Evolutionary conservation across 1,284 basidiomycete genomes (phyloP).

Genomic region (Rhodotorula glutinis): DNA sequence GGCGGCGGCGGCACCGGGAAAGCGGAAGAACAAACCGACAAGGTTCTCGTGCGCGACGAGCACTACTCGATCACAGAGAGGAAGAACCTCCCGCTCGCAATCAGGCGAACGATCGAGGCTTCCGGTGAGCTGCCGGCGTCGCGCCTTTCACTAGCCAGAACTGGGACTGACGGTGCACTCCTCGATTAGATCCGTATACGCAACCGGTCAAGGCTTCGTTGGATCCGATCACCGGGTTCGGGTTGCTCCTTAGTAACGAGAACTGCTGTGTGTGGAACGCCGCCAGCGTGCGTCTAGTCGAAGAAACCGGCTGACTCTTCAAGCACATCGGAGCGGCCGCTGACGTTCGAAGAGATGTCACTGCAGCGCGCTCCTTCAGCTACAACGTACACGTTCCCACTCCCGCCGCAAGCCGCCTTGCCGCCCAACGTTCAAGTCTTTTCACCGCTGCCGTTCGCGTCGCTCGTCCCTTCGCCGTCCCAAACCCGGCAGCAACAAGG

Average conservation of each 20-base stretch:
- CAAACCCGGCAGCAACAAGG: conserved; percentile 35
- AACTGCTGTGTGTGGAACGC: conserved; percentile 52
- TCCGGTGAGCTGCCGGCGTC: conserved; percentile 26
- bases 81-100: conserved; percentile 28
- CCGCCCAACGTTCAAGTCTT: conserved; percentile 45
- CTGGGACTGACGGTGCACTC: background rate
- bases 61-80: conserved; percentile 26
- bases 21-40: conserved; percentile 9
- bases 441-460: conserved; percentile 40
- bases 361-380: conserved; percentile 16
- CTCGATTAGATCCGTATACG: conserved; percentile 46
- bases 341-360: no score
- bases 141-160: no score
- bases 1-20: background rate
- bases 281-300: no score
- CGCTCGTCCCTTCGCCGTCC: conserved; percentile 43
- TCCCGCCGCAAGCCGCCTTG: conserved; percentile 47
- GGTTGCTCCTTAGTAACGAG: conserved; percentile 46
- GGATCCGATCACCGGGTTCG: conserved; percentile 49
- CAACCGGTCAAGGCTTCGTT: conserved; percentile 47
- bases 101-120: conserved; percentile 19
- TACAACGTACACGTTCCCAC: conserved; percentile 43
- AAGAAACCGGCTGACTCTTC: no score
- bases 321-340: no score
- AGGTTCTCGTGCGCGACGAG: conserved; percentile 33